Evolutionary conservation across 2,329 filamentous ascomycete species (phyloP).

Genomic region (Cladorrhinum sp.): DNA sequence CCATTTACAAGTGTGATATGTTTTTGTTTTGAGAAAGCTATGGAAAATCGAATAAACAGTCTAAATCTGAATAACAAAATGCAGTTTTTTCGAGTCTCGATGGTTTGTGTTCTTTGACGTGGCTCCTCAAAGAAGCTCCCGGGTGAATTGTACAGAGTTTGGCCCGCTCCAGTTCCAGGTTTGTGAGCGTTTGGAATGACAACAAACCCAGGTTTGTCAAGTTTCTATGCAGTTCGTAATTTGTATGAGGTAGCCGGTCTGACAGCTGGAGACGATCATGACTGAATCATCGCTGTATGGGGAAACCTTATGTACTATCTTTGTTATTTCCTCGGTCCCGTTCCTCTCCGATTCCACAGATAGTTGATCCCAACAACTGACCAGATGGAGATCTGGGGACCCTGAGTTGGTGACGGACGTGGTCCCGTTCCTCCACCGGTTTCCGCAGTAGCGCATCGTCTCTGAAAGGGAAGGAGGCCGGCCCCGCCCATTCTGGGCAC

Average conservation of each 20-base stretch:
- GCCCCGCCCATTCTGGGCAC: not conserved
- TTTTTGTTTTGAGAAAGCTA: not conserved
- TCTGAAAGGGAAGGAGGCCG: slow-evolving; percentile 2
- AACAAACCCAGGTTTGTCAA: not conserved
- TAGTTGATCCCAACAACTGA: not conserved
- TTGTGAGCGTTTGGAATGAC: slow-evolving; percentile 3
- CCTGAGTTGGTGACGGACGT: slow-evolving; percentile 3
- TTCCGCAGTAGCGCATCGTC: slow-evolving; percentile 1
- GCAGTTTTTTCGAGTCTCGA: not conserved
- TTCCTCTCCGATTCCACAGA: not conserved
- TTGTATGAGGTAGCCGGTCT: not conserved
- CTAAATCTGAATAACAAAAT: not conserved
- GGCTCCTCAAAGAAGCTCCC: not conserved
- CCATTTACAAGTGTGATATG: too few relatives aligned
- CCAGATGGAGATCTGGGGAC: not conserved
- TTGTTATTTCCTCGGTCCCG: not conserved
- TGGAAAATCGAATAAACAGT: not conserved
- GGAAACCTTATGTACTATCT: not conserved
- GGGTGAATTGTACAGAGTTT: slow-evolving; percentile 5
- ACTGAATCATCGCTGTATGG: not conserved
- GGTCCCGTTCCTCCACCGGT: slow-evolving; percentile 1
- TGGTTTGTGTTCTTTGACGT: not conserved
- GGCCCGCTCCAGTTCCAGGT: slow-evolving; percentile 14
- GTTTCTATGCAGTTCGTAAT: not conserved
- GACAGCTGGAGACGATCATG: not conserved